phyloP scores from a whole-genome alignment of 176 grass and related monocot genomes.

The Puccinellia tenuiflora region DNA sequence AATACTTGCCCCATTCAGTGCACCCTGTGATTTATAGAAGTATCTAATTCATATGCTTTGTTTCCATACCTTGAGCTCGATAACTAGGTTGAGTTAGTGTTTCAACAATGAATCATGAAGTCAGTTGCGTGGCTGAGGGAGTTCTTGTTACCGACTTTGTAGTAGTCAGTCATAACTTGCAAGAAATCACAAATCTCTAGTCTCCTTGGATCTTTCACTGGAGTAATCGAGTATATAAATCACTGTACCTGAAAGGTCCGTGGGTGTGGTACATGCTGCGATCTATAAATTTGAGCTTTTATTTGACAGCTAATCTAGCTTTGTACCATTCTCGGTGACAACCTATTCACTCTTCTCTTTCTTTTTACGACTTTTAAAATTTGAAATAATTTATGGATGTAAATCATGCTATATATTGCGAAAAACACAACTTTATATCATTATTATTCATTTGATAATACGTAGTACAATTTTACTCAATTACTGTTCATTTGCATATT shows the following conservation, averaged over 20 bases:
- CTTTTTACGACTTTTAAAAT: too few relatives aligned
- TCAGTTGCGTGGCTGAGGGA: background rate
- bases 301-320: background rate
- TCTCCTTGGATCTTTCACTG: slow-evolving; percentile 8
- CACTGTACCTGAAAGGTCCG: background rate
- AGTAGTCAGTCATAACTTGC: too few relatives aligned
- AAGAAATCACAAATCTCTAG: background rate
- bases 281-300: background rate
- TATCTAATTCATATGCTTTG: background rate
- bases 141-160: too few relatives aligned
- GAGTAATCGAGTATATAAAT: background rate
- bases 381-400: too few relatives aligned
- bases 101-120: slow-evolving; percentile 3
- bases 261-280: background rate
- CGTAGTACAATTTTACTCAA: too few relatives aligned
- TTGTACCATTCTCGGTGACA: background rate
- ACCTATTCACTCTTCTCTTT: too few relatives aligned
- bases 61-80: background rate
- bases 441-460: too few relatives aligned
- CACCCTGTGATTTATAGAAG: background rate
- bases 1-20: background rate
- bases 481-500: too few relatives aligned
- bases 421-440: too few relatives aligned
- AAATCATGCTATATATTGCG: too few relatives aligned
- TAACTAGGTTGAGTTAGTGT: background rate